phyloP scores from a whole-genome alignment of 2,329 filamentous ascomycete species.

The Claviceps spartinae region DNA sequence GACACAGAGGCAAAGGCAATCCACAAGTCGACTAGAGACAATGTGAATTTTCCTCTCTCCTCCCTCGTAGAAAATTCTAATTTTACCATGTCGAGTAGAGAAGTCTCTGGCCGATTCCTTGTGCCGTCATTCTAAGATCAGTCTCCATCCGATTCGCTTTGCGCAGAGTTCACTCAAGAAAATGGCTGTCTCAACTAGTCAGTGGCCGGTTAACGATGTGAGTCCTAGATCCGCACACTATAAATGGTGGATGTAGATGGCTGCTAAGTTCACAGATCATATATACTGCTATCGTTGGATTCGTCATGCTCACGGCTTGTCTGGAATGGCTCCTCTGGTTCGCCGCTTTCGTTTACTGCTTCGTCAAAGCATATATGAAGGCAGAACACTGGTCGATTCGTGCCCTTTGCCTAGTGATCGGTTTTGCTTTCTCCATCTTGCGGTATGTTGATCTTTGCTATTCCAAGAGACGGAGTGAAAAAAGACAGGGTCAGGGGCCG shows the following conservation, averaged over 20 bases:
- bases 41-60: neutral
- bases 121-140: neutral
- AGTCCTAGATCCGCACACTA: constrained; percentile 8
- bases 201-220: constrained; percentile 38
- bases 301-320: constrained; percentile 70
- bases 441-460: constrained; percentile 38
- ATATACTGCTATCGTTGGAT: constrained; percentile 68
- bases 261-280: constrained; percentile 48
- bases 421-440: constrained; percentile 57
- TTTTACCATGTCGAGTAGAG: neutral
- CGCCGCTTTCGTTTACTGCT: constrained; percentile 83
- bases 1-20: neutral
- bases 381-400: constrained; percentile 78
- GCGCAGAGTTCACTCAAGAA: neutral
- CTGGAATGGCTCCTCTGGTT: constrained; percentile 94
- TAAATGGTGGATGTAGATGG: no score
- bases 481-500: neutral
- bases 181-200: constrained; percentile 25
- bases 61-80: neutral
- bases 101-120: neutral
- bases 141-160: neutral
- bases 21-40: neutral
- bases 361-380: constrained; percentile 77
- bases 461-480: neutral
- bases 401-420: constrained; percentile 63